A percentile compares a stretch with the other conserved stretches of the same genome.
phyloP scores from a whole-genome alignment of 23 red algal species.

The Cyanidium caldarium region DNA sequence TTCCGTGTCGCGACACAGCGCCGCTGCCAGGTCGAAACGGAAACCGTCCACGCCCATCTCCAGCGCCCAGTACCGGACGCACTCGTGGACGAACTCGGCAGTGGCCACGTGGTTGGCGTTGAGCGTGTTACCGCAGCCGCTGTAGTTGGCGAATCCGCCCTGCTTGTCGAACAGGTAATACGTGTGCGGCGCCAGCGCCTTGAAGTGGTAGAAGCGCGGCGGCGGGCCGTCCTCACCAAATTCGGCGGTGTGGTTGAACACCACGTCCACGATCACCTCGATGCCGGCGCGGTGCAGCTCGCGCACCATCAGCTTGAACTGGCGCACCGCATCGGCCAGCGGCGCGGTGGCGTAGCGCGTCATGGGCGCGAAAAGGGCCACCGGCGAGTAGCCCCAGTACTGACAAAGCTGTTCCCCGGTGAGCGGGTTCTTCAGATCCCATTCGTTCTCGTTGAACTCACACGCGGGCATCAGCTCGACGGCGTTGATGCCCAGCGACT shows the following conservation, averaged over 20 bases:
- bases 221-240: constrained; percentile 59
- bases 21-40: constrained; percentile 85
- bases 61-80: constrained; percentile 76
- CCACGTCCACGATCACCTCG: constrained; percentile 92
- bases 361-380: constrained; percentile 78
- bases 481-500: constrained; percentile 65
- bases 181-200: constrained; percentile 50
- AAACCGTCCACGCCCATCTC: constrained; percentile 94
- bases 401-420: constrained; percentile 27
- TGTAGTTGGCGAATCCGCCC: constrained; percentile 42
- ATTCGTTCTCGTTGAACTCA: constrained; percentile 99
- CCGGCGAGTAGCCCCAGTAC: constrained; percentile 94
- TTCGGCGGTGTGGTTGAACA: constrained; percentile 97
- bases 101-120: constrained; percentile 64
- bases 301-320: constrained; percentile 88
- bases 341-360: constrained; percentile 36
- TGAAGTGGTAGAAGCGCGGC: constrained; percentile 50
- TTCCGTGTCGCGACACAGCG: constrained; percentile 41
- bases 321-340: constrained; percentile 6
- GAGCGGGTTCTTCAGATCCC: constrained; percentile 24
- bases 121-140: constrained; percentile 83
- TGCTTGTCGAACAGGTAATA: constrained; percentile 65
- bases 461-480: constrained; percentile 81
- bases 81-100: constrained; percentile 60
- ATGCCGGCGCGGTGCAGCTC: constrained; percentile 95